Evolutionary conservation across 2,329 filamentous ascomycete species (phyloP).

Genomic region (Teratosphaeria pseudoeucalypti): DNA sequence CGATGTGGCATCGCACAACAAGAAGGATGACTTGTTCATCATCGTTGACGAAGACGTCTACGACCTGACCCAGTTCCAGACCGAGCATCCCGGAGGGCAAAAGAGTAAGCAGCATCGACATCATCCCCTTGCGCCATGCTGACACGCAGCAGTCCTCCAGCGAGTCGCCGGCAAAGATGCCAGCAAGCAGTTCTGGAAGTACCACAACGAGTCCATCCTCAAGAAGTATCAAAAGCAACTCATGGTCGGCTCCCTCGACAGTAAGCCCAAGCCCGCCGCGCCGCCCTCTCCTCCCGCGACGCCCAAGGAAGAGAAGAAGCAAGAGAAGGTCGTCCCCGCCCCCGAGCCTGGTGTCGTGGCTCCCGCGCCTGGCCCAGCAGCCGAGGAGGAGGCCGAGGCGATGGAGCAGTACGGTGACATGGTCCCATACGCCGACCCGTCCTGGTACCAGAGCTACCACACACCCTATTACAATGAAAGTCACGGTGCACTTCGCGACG

Average conservation of each 20-base stretch:
- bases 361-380: conserved; percentile 28
- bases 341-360: conserved; percentile 47
- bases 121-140: not conserved
- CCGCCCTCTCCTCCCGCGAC: conserved; percentile 42
- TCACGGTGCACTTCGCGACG: conserved; percentile 79
- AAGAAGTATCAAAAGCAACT: conserved; percentile 72
- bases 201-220: conserved; percentile 72
- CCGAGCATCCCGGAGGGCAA: conserved; percentile 47
- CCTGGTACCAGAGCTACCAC: conserved; percentile 65
- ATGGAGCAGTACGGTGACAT: conserved; percentile 77
- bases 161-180: conserved; percentile 57
- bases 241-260: conserved; percentile 78
- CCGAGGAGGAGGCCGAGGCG: conserved; percentile 53
- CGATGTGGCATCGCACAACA: conserved; percentile 90
- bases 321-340: conserved; percentile 44
- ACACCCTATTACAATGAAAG: conserved; percentile 95
- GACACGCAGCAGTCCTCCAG: conserved; percentile 43
- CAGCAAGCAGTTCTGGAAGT: conserved; percentile 57
- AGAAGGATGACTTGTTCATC: conserved; percentile 74
- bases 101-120: conserved; percentile 42
- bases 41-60: conserved; percentile 93
- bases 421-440: conserved; percentile 84
- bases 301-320: conserved; percentile 36
- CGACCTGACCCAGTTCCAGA: conserved; percentile 63
- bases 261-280: conserved; percentile 55